Evolutionary conservation across 2,329 filamentous ascomycete genomes (phyloP).

Genomic region (Mycocentrospora acerina): DNA sequence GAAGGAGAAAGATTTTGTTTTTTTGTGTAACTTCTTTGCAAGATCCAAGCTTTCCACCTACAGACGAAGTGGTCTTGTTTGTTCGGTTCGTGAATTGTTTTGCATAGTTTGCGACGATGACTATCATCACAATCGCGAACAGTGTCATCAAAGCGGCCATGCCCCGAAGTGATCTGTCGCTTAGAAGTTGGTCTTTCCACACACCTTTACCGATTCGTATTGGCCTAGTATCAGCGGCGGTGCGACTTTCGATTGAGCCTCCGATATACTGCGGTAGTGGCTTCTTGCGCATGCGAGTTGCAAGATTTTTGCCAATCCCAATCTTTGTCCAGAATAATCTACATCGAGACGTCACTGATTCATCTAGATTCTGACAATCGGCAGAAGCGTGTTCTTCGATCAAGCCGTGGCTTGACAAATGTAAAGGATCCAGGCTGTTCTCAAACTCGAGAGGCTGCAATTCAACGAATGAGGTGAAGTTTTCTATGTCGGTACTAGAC

Average conservation of each 20-base stretch:
- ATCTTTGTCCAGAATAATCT: too few species aligned
- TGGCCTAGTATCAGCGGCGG: constrained; percentile 24
- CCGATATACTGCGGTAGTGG: constrained; percentile 14
- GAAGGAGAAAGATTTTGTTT: constrained; percentile 25
- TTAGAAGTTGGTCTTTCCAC: constrained; percentile 33
- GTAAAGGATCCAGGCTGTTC: too few species aligned
- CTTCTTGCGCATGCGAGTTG: constrained; percentile 20
- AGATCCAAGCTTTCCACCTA: constrained; percentile 18
- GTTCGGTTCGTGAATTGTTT: constrained; percentile 12
- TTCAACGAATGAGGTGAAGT: too few species aligned
- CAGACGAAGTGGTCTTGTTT: constrained; percentile 25
- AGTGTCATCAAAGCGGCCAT: constrained; percentile 27
- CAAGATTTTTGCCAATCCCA: constrained; percentile 21
- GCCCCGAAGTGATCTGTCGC: constrained; percentile 27
- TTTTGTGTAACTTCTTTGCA: constrained; percentile 21
- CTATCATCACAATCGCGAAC: constrained; percentile 19
- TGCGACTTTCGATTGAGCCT: constrained; percentile 18
- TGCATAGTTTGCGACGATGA: constrained; percentile 18
- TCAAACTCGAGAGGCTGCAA: too few species aligned
- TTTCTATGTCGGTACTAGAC: too few species aligned
- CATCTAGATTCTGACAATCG: too few species aligned
- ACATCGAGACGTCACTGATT: too few species aligned
- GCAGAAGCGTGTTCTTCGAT: too few species aligned
- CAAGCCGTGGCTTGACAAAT: too few species aligned
- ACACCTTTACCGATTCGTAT: constrained; percentile 23